Percentiles rank a stretch among this genome's conserved stretches.
Conservation (phyloP, 148 eudicot species). For the Cornus kousa region DNA sequence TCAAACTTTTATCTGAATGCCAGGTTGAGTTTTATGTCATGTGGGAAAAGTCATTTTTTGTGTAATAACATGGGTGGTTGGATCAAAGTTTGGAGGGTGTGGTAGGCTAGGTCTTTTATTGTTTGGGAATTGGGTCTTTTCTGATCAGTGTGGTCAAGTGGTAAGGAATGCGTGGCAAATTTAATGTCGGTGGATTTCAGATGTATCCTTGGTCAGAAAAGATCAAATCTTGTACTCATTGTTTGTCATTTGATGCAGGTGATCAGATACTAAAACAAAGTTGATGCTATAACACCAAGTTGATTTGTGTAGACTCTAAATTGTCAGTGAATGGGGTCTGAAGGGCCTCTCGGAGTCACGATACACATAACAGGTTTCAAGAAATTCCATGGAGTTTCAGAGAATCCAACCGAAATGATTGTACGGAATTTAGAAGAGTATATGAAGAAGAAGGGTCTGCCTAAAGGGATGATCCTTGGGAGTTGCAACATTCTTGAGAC, state of each 20-base stretch:
- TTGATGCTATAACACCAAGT: slow-evolving; percentile 16
- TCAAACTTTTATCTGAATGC: too few relatives aligned
- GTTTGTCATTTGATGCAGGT: slow-evolving; percentile 36
- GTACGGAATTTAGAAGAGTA: slow-evolving; percentile 61
- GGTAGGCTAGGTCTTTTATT: too few relatives aligned
- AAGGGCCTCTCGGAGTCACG: slow-evolving; percentile 78
- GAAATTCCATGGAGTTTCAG: slow-evolving; percentile 94
- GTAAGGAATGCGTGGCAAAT: too few relatives aligned
- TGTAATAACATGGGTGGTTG: too few relatives aligned
- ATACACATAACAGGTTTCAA: slow-evolving; percentile 93
- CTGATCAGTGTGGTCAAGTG: too few relatives aligned
- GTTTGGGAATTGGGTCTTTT: too few relatives aligned
- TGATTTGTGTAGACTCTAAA: slow-evolving; percentile 11
- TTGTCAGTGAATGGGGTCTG: slow-evolving; percentile 81
- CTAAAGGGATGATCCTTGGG: slow-evolving; percentile 79
- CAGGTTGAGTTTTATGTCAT: too few relatives aligned
- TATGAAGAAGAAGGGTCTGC: slow-evolving; percentile 64
- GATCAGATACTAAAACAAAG: slow-evolving; percentile 6
- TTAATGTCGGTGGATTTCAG: too few relatives aligned
- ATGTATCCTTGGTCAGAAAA: too few relatives aligned
- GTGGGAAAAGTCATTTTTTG: too few relatives aligned
- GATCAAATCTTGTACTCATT: background rate
- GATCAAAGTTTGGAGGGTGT: too few relatives aligned
- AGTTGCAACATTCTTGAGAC: slow-evolving; percentile 91
- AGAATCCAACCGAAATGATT: slow-evolving; percentile 91